Percentiles rank a stretch among this genome's conserved stretches.
phyloP scores from a whole-genome alignment of 495 filamentous ascomycete species.

The Ascobolus immersus region DNA sequence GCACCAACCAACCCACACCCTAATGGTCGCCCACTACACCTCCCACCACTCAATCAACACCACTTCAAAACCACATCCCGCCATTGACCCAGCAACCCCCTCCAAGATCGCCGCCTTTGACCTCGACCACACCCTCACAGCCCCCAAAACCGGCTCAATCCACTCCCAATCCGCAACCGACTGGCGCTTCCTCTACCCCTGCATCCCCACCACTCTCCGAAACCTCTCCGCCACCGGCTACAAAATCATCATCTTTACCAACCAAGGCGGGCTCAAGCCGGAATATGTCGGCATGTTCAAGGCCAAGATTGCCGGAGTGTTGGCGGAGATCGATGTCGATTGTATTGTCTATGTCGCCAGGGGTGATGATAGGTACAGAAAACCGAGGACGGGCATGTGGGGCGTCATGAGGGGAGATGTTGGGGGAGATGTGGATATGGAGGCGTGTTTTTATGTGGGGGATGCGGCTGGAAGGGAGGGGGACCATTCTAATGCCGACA shows the following conservation, averaged over 20 bases:
- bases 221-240: no score
- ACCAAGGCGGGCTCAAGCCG: constrained; percentile 62
- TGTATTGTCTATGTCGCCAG: constrained; percentile 67
- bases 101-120: no score
- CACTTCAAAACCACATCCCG: constrained; percentile 8
- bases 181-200: no score
- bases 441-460: constrained; percentile 62
- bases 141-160: no score
- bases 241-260: constrained; percentile 53
- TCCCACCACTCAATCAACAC: not conserved
- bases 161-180: no score
- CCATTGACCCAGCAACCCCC: no score
- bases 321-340: constrained; percentile 48
- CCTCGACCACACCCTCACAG: no score
- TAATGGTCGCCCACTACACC: not conserved
- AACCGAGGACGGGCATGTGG: constrained; percentile 82
- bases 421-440: constrained; percentile 35
- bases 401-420: constrained; percentile 45
- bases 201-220: no score
- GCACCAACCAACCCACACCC: no score
- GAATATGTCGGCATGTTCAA: constrained; percentile 49
- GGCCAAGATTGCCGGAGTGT: constrained; percentile 39
- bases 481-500: constrained; percentile 57
- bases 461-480: constrained; percentile 50
- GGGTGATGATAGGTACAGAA: constrained; percentile 49